Conservation (phyloP, 2,329 filamentous ascomycete genomes). For the Apiospora koreana region DNA sequence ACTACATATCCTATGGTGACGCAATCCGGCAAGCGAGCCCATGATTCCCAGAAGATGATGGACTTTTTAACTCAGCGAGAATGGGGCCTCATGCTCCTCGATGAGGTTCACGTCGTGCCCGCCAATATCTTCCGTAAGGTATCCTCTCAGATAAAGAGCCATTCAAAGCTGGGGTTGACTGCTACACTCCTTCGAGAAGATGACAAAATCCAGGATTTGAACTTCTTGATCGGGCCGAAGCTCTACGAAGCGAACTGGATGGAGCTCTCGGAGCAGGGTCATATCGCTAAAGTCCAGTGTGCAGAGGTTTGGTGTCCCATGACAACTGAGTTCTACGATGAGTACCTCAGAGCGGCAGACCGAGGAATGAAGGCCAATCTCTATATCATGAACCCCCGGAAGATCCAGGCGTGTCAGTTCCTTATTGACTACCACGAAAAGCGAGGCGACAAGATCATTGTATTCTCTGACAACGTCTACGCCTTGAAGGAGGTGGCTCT, state of each 20-base stretch:
- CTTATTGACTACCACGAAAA: conserved; percentile 98
- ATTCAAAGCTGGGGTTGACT: conserved; percentile 92
- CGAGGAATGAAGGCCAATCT: conserved; percentile 49
- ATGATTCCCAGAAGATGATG: conserved; percentile 98
- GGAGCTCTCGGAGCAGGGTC: conserved; percentile 93
- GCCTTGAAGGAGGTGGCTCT: conserved; percentile 83
- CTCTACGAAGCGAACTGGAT: conserved; percentile 99
- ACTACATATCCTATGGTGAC: conserved; percentile 99
- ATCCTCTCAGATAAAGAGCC: conserved; percentile 88
- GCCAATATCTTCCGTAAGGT: conserved; percentile 96
- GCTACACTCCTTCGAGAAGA: conserved; percentile 94
- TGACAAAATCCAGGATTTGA: conserved; percentile 96
- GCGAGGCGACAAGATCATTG: conserved; percentile 95
- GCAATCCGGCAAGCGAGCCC: conserved; percentile 79
- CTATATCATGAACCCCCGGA: conserved; percentile 96
- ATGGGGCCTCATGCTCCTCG: conserved; percentile 96
- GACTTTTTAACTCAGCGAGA: conserved; percentile 85
- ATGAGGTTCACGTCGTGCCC: conserved; percentile 97
- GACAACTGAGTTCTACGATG: conserved; percentile 96
- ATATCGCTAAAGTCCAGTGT: conserved; percentile 96
- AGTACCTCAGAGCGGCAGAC: conserved; percentile 67
- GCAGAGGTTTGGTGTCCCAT: conserved; percentile 99
- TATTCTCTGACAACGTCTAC: conserved; percentile 97
- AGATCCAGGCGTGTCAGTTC: conserved; percentile 96
- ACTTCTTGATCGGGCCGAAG: conserved; percentile 96